Conservation (phyloP, 306 rosid genomes). For the Pachyrhizus erosus region DNA sequence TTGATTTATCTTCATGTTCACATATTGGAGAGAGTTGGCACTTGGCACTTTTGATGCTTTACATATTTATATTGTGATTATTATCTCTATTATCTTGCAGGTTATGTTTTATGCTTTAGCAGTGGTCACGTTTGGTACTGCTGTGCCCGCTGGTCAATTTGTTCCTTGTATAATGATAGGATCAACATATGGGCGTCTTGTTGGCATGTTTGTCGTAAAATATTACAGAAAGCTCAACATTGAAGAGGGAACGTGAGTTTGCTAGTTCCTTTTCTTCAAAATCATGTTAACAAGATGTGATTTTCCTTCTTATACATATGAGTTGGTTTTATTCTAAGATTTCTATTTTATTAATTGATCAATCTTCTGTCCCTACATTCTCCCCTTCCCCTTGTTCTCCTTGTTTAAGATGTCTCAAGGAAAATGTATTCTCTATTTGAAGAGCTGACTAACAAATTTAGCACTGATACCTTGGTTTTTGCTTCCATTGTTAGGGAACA, state of each 20-base stretch:
- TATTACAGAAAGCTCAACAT: slow-evolving; percentile 86
- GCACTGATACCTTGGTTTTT: background rate
- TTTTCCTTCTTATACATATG: slow-evolving; percentile 4
- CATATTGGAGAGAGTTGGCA: slow-evolving; percentile 27
- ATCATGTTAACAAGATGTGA: slow-evolving; percentile 20
- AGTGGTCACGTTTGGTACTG: slow-evolving; percentile 92
- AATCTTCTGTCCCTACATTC: slow-evolving; percentile 22
- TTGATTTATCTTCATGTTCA: slow-evolving; percentile 38
- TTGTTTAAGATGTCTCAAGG: slow-evolving; percentile 25
- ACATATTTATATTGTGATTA: slow-evolving; percentile 23
- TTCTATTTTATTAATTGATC: slow-evolving; percentile 29
- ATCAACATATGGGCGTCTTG: slow-evolving; percentile 96
- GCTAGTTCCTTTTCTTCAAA: slow-evolving; percentile 33
- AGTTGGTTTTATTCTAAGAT: slow-evolving; percentile 2
- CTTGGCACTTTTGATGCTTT: slow-evolving; percentile 24
- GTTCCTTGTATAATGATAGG: slow-evolving; percentile 99
- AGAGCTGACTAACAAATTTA: slow-evolving; percentile 15
- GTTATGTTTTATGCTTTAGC: slow-evolving; percentile 95
- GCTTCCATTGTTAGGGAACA: no score
- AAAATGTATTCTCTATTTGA: slow-evolving; percentile 1
- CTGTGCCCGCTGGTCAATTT: slow-evolving; percentile 98
- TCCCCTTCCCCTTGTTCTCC: background rate
- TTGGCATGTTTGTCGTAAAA: slow-evolving; percentile 91
- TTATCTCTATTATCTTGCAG: slow-evolving; percentile 58
- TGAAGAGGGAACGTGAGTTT: slow-evolving; percentile 98